A percentile compares a stretch with the other conserved stretches of the same genome.
phyloP scores from a whole-genome alignment of 768 basidiomycete species.

The Lactifluus pinguis region DNA sequence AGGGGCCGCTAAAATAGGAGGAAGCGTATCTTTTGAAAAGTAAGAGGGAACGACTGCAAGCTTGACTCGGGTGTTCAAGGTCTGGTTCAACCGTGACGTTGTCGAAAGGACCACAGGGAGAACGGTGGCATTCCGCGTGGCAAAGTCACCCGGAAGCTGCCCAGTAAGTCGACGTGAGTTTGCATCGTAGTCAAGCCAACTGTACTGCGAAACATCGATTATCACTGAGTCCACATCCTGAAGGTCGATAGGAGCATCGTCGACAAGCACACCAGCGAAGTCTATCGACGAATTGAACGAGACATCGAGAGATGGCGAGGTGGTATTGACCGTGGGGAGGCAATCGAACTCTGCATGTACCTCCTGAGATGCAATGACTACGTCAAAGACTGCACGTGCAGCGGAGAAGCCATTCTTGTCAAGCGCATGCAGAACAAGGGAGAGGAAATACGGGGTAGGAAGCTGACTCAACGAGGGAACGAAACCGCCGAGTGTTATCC shows the following conservation, averaged over 20 bases:
- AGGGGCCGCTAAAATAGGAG: constrained; percentile 45
- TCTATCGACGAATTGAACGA: constrained; percentile 45
- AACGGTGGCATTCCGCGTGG: constrained; percentile 26
- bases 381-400: constrained; percentile 45
- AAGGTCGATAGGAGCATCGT: constrained; percentile 48
- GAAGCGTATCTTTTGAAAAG: constrained; percentile 51
- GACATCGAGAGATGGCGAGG: constrained; percentile 47
- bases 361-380: constrained; percentile 63
- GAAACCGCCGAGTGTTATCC: constrained; percentile 71
- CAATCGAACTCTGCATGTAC: constrained; percentile 39
- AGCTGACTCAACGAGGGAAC: constrained; percentile 42
- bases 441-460: constrained; percentile 34
- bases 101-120: constrained; percentile 59
- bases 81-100: constrained; percentile 47
- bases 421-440: constrained; percentile 56
- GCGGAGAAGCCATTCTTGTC: constrained; percentile 69
- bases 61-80: constrained; percentile 50
- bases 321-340: constrained; percentile 65
- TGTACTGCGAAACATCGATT: constrained; percentile 49
- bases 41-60: constrained; percentile 64
- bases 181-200: constrained; percentile 56
- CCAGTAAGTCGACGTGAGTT: constrained; percentile 53
- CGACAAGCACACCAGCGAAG: constrained; percentile 54
- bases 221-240: constrained; percentile 46
- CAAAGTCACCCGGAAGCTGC: constrained; percentile 40